Percentiles rank a stretch among this genome's conserved stretches.
phyloP scores from a whole-genome alignment of 73 alveolate genomes.

The Effrenium voratum region DNA sequence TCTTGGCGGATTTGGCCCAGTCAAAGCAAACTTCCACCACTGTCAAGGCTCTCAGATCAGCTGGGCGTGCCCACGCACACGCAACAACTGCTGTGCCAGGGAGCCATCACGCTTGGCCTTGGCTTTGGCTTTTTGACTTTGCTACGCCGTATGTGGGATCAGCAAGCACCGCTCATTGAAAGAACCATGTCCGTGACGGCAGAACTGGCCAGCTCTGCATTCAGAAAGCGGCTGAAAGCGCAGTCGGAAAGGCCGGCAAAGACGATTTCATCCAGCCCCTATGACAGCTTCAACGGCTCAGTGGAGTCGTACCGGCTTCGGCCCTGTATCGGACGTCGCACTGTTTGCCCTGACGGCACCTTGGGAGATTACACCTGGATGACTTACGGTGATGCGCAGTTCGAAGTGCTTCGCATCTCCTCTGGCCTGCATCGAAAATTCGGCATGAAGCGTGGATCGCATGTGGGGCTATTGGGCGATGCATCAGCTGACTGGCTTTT shows the following conservation, averaged over 20 bases:
- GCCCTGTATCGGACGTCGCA: constrained; percentile 68
- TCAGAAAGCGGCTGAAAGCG: constrained; percentile 67
- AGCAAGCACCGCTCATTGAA: constrained; percentile 52
- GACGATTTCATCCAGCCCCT: constrained; percentile 77
- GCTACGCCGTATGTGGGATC: not conserved
- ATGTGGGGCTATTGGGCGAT: constrained; percentile 74
- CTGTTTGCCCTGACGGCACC: constrained; percentile 55
- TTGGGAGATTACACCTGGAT: constrained; percentile 76
- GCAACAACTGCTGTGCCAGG: too few relatives aligned
- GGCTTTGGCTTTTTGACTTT: not conserved
- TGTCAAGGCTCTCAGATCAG: too few relatives aligned
- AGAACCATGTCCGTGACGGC: constrained; percentile 76
- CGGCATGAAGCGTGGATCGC: constrained; percentile 34
- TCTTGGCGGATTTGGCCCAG: not conserved
- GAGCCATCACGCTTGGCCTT: too few relatives aligned
- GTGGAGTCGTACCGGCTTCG: constrained; percentile 78
- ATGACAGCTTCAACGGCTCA: constrained; percentile 82
- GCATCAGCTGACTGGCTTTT: constrained; percentile 81
- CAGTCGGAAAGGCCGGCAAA: constrained; percentile 66
- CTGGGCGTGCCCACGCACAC: too few relatives aligned
- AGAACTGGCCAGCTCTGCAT: constrained; percentile 75
- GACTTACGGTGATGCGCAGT: constrained; percentile 88
- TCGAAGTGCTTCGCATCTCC: constrained; percentile 66
- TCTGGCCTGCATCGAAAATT: constrained; percentile 70
- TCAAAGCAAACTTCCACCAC: too few relatives aligned